phyloP scores from a whole-genome alignment of 371 early-diverging fungal genomes.

The Rhizopus arrhizus region DNA sequence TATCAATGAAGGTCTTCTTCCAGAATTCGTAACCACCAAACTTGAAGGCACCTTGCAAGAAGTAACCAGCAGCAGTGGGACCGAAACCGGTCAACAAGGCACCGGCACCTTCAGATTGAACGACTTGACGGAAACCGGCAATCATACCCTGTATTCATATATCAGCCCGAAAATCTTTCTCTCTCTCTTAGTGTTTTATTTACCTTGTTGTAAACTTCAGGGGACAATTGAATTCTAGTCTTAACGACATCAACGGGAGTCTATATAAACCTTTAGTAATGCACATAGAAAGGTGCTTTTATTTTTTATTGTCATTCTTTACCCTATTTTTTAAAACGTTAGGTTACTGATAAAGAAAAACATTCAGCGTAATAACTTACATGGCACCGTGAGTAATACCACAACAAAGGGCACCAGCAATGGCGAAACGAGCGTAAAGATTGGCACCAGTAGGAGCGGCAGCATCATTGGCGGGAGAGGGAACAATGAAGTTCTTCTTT shows the following conservation, averaged over 20 bases:
- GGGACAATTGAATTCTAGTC: constrained; percentile 69
- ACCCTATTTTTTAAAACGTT: too few relatives aligned
- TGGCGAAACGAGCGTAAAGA: constrained; percentile 74
- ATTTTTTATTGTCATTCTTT: too few relatives aligned
- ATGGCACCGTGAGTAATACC: constrained; percentile 77
- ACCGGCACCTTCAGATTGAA: constrained; percentile 81
- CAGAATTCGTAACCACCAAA: constrained; percentile 91
- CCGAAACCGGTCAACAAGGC: constrained; percentile 85
- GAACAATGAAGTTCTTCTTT: constrained; percentile 51
- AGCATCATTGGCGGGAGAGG: constrained; percentile 52
- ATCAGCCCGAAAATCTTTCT: background rate
- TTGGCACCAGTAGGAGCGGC: constrained; percentile 59
- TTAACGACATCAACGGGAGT: constrained; percentile 67
- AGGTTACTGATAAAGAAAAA: background rate
- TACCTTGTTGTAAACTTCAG: constrained; percentile 70
- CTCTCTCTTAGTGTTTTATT: background rate
- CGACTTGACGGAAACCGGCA: constrained; percentile 69
- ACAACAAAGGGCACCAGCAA: constrained; percentile 77
- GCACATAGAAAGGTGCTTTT: too few relatives aligned
- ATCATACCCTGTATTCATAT: constrained; percentile 48
- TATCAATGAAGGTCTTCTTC: constrained; percentile 78
- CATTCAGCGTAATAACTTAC: constrained; percentile 22
- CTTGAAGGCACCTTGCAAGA: constrained; percentile 89
- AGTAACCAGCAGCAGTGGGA: constrained; percentile 86
- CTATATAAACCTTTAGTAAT: constrained; percentile 6